Evolutionary conservation across 2,329 filamentous ascomycete species (phyloP).

Genomic region (Pyrenophora graminea): DNA sequence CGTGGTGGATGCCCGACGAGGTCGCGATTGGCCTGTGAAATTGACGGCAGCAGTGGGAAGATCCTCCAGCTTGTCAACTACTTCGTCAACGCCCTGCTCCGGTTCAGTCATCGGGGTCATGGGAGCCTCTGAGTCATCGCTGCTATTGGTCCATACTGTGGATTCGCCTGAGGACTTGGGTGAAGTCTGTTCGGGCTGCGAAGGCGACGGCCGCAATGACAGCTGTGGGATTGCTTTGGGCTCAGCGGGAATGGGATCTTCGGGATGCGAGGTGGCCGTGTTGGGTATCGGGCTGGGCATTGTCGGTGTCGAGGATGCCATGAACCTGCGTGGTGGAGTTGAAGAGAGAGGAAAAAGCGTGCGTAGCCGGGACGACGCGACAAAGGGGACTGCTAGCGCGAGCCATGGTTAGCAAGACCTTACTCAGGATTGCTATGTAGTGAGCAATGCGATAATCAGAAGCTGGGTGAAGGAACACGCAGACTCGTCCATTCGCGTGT

Average conservation of each 20-base stretch:
- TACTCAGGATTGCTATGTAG: constrained; percentile 6
- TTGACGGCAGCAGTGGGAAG: constrained; percentile 44
- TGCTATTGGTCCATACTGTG: constrained; percentile 48
- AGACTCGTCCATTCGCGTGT: background rate
- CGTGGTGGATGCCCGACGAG: constrained; percentile 70
- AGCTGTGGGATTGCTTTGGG: constrained; percentile 43
- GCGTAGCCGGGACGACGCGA: constrained; percentile 22
- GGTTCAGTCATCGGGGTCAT: constrained; percentile 52
- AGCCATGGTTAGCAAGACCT: constrained; percentile 36
- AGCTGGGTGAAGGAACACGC: background rate
- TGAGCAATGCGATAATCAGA: background rate
- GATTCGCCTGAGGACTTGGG: constrained; percentile 49
- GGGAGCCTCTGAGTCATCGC: constrained; percentile 49
- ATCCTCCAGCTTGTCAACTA: constrained; percentile 48
- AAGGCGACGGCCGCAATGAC: constrained; percentile 19
- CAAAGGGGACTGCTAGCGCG: constrained; percentile 25
- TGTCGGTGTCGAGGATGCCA: constrained; percentile 28
- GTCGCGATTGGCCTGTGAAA: constrained; percentile 42
- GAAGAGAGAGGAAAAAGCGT: constrained; percentile 12
- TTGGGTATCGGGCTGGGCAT: constrained; percentile 43
- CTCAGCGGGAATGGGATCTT: constrained; percentile 53
- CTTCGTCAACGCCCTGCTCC: constrained; percentile 48
- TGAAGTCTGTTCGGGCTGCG: constrained; percentile 41
- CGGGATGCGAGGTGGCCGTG: constrained; percentile 51
- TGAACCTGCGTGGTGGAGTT: constrained; percentile 21